Base-by-base conservation (phyloP, 768 basidiomycete species). In the Mycena alexandri region DNA sequence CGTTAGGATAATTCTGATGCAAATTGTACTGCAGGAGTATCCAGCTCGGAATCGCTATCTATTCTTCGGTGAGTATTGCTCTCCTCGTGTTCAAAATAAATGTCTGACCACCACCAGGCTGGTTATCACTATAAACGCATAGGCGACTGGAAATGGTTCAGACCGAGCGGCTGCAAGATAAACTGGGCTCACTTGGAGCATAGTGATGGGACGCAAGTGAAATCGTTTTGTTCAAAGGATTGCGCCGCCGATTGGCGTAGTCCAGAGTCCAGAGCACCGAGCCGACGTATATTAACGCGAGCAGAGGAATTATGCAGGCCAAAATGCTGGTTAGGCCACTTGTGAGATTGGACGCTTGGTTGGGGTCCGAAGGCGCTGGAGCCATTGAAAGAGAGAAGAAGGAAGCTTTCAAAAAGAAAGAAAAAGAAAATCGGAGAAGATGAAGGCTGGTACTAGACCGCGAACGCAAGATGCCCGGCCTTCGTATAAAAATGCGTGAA, bases 21-120 rank as follows among this genome's bases (percentile, higher is more conserved):
- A 83, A 84, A 34, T 79, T 78, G 75, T 85, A 89, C 73, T 90
- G 88, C 7, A 87, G 74, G 33, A 89, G 73, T 55, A 90, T 77
- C 89, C 89, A 90, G 70, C 83, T 86, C 51, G 86, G 77, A 43
- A 87, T 77, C 4, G 87, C 87, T 22, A 86, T 75, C 89, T 87
- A 68, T 21, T 9, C 14, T 33, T 55, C 14, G 19, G 44, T 38
- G 11, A 47, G 44, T 48, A 65, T 43, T 14, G 29, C 17, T 0
- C 10, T 17, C 19, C 10, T 36, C 4, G 8, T 9, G 8, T 13
- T 24, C 8, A 48, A n/a, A 25, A 16, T 67, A 42, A 25, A 22
- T 57, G 33, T 43, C 46, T 44, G 65, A 87, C 88, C 79, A 84
- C 82, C 11, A 82, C 79, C 61, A 90, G 73, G 69, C 87, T 83